Evolutionary conservation across 129 eudicot genomes (phyloP).

Genomic region (Artemisia tridentata): DNA sequence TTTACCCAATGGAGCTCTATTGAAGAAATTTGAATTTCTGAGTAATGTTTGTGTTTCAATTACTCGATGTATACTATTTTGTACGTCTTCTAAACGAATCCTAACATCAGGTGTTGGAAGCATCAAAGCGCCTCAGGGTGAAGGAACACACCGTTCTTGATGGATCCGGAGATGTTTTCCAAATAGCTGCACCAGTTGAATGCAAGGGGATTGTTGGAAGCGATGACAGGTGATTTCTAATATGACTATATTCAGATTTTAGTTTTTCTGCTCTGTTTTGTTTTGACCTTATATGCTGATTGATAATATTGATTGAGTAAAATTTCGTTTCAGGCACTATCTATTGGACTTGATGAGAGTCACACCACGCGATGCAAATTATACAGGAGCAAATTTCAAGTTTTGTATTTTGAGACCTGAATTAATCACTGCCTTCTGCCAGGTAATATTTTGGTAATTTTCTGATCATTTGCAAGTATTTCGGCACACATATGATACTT

Average conservation of each 20-base stretch:
- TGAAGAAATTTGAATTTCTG: neutral
- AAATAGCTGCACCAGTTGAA: conserved; percentile 98
- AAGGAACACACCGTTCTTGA: conserved; percentile 91
- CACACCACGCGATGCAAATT: conserved; percentile 99
- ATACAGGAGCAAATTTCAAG: conserved; percentile 80
- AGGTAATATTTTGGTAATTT: conserved; percentile 38
- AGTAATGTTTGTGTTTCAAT: neutral
- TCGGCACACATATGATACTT: conserved; percentile 9
- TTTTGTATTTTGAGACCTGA: conserved; percentile 97
- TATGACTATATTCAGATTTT: neutral
- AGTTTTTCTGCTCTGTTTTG: neutral
- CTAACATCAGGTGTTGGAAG: conserved; percentile 69
- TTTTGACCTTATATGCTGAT: neutral
- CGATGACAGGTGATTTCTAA: conserved; percentile 74
- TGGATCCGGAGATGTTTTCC: conserved; percentile 79
- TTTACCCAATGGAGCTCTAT: neutral
- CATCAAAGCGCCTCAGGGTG: conserved; percentile 85
- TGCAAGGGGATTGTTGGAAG: conserved; percentile 99
- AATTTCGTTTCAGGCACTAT: conserved; percentile 61
- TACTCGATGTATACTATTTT: neutral
- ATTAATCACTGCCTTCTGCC: conserved; percentile 74
- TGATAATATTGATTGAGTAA: neutral
- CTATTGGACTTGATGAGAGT: conserved; percentile 97
- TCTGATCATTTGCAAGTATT: neutral
- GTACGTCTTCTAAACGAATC: conserved; percentile 8